Percentiles rank a stretch among this genome's conserved stretches.
These are phyloP conservation scores for Phragmites australis DNA, from an alignment of 176 grass and related monocot species.

Conservation along the genomic window DNA sequence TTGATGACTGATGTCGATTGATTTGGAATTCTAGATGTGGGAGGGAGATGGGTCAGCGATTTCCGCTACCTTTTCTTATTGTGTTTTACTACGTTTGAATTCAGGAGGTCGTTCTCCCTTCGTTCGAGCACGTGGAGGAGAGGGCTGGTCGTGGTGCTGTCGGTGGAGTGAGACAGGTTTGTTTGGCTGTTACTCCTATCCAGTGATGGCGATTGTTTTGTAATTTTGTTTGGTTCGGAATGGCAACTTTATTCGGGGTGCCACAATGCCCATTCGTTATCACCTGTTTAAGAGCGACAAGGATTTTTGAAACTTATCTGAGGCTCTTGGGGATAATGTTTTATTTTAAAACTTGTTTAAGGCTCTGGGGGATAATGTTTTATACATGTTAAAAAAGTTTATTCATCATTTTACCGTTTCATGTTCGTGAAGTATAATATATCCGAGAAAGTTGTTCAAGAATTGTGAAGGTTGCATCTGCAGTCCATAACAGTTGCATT, in stretches of 20 bases:
- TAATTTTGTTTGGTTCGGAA: constrained; percentile 16
- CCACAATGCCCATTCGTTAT: background rate
- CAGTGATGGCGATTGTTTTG: constrained; percentile 5
- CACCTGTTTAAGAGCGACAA: background rate
- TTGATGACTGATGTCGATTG: background rate
- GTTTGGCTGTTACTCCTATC: constrained; percentile 27
- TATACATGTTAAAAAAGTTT: background rate
- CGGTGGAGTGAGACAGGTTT: constrained; percentile 15
- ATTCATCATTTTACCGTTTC: background rate
- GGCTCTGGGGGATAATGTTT: background rate
- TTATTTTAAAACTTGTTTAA: no score
- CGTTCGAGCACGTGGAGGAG: constrained; percentile 31
- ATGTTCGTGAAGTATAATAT: background rate
- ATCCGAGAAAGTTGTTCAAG: background rate
- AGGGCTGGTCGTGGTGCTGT: background rate
- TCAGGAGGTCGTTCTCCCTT: constrained; percentile 46
- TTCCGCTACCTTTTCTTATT: background rate
- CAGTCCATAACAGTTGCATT: background rate
- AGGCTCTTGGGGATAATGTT: background rate
- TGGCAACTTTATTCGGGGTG: background rate
- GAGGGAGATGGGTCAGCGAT: background rate
- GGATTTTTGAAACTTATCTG: background rate
- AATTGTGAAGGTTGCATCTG: background rate
- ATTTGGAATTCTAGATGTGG: constrained; percentile 23
- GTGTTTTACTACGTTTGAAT: background rate